A percentile compares a stretch with the other conserved stretches of the same genome.
Conservation (phyloP, 2,329 filamentous ascomycete genomes). For the Apiospora arundinis region DNA sequence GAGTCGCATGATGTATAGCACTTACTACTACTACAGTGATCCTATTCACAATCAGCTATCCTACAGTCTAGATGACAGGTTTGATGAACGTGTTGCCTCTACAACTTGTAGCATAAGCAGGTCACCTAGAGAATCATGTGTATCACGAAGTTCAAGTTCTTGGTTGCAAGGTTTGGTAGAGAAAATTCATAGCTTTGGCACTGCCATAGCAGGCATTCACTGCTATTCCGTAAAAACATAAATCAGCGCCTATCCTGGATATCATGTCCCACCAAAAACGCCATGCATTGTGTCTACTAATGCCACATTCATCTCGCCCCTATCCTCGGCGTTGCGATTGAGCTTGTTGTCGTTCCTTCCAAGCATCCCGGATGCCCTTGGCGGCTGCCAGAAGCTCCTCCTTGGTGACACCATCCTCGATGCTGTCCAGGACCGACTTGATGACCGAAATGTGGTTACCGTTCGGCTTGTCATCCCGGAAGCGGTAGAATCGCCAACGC, state of each 20-base stretch:
- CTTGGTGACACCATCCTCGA: slow-evolving; percentile 83
- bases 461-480: slow-evolving; percentile 90
- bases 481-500: slow-evolving; percentile 86
- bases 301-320: not conserved
- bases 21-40: too few species aligned
- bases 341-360: slow-evolving; percentile 68
- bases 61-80: too few species aligned
- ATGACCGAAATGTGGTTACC: slow-evolving; percentile 90
- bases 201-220: not conserved
- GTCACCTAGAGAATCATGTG: not conserved
- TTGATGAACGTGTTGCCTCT: too few species aligned
- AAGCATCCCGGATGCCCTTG: slow-evolving; percentile 75
- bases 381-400: slow-evolving; percentile 77
- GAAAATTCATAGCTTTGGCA: not conserved
- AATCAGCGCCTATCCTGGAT: slow-evolving; percentile 13
- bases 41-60: too few species aligned
- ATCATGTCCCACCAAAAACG: slow-evolving; percentile 14
- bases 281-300: not conserved
- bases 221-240: not conserved
- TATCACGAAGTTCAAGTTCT: too few species aligned
- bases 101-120: too few species aligned
- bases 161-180: not conserved
- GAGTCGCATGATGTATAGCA: too few species aligned
- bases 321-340: not conserved
- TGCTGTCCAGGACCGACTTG: slow-evolving; percentile 86